Percentiles rank a stretch among this genome's conserved stretches.
Conservation (phyloP, 805 yeast genomes). For the Ogataea nonfermentans region DNA sequence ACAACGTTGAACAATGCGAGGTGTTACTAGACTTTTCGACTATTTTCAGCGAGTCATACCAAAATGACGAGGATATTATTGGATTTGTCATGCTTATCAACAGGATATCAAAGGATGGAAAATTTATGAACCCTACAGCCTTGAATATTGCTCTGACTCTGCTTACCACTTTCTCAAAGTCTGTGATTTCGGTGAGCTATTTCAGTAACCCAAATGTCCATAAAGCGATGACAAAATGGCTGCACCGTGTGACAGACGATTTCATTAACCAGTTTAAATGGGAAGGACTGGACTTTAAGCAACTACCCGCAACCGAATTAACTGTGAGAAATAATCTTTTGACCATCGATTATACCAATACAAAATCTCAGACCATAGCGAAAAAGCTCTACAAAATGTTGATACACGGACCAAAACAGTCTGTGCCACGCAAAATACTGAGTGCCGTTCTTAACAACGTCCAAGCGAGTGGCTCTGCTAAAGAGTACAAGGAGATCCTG, state of each 20-base stretch:
- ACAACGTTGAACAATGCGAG: slow-evolving; percentile 35
- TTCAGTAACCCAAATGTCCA: slow-evolving; percentile 18
- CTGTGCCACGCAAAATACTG: slow-evolving; percentile 53
- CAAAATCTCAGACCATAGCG: slow-evolving; percentile 34
- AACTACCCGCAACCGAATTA: slow-evolving; percentile 37
- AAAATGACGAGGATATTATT: slow-evolving; percentile 30
- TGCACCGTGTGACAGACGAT: slow-evolving; percentile 16
- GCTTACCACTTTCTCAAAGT: slow-evolving; percentile 33
- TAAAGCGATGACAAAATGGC: slow-evolving; percentile 13
- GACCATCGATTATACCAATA: slow-evolving; percentile 35
- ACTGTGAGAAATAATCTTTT: slow-evolving; percentile 44
- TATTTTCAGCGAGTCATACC: slow-evolving; percentile 35
- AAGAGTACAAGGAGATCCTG: slow-evolving; percentile 59
- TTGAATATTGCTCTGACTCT: slow-evolving; percentile 37
- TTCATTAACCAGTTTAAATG: slow-evolving; percentile 37
- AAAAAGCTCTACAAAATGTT: slow-evolving; percentile 46
- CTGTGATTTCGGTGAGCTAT: slow-evolving; percentile 25
- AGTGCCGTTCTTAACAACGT: slow-evolving; percentile 38
- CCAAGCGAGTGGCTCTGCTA: slow-evolving; percentile 30
- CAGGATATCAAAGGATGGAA: slow-evolving; percentile 24
- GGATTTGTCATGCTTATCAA: slow-evolving; percentile 36
- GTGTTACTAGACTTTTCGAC: slow-evolving; percentile 41
- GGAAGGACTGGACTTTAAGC: slow-evolving; percentile 32
- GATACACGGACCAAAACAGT: slow-evolving; percentile 50
- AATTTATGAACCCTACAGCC: slow-evolving; percentile 33